These are phyloP conservation scores for Hortaea sp. DNA, from an alignment of 2,329 filamentous ascomycete species.

Conservation along the genomic window DNA sequence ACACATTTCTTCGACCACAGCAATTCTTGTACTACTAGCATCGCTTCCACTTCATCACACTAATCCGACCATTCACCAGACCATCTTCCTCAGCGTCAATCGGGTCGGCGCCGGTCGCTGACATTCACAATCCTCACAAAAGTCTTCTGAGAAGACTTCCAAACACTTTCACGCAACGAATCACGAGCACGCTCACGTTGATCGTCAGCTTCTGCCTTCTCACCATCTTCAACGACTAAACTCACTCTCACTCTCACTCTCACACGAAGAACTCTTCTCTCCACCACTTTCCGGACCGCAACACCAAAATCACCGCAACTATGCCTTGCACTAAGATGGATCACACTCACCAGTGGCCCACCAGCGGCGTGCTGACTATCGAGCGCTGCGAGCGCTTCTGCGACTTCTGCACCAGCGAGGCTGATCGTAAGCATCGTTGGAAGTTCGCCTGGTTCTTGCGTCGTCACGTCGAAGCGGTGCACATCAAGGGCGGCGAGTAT, in stretches of 20 bases:
- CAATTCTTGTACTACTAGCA: too few species aligned
- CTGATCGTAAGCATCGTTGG: slow-evolving; percentile 10
- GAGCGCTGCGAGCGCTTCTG: slow-evolving; percentile 19
- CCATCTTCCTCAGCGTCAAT: too few species aligned
- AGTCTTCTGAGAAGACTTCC: too few species aligned
- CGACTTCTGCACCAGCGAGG: slow-evolving; percentile 14
- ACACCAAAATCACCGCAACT: neutral
- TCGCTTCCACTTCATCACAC: too few species aligned
- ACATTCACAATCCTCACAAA: too few species aligned
- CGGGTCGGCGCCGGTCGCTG: too few species aligned
- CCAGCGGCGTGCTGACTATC: slow-evolving; percentile 15
- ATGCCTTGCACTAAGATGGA: slow-evolving; percentile 19
- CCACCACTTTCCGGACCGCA: too few species aligned
- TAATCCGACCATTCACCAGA: too few species aligned
- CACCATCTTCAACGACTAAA: neutral
- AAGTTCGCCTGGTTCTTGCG: slow-evolving; percentile 21
- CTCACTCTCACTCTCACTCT: neutral
- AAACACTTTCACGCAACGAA: neutral
- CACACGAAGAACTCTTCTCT: neutral
- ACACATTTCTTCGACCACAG: too few species aligned
- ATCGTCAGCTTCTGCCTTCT: neutral
- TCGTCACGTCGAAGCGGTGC: slow-evolving; percentile 18
- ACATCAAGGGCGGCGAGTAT: slow-evolving; percentile 12
- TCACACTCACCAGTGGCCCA: slow-evolving; percentile 18
- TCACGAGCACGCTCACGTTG: neutral